Evolutionary conservation across 2,329 filamentous ascomycete genomes (phyloP).

Genomic region (Xylaria sp.): DNA sequence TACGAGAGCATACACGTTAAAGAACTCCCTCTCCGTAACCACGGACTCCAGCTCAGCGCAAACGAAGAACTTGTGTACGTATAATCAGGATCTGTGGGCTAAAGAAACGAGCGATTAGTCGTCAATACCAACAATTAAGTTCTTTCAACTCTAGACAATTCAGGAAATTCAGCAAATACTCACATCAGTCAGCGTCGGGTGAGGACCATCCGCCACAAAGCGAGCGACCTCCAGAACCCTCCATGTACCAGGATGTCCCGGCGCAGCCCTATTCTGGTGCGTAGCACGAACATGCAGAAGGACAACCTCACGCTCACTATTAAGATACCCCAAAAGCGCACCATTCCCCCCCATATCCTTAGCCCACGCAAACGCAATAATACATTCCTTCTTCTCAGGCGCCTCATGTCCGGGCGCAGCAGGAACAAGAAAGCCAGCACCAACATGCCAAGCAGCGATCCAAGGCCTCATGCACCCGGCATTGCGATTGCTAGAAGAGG

Average conservation of each 20-base stretch:
- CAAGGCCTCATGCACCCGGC: constrained; percentile 59
- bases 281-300: constrained; percentile 60
- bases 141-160: not conserved
- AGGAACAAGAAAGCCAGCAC: constrained; percentile 62
- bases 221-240: constrained; percentile 61
- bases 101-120: not conserved
- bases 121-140: no score
- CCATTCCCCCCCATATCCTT: constrained; percentile 54
- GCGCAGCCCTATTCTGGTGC: constrained; percentile 43
- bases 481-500: constrained; percentile 46
- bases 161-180: constrained; percentile 32
- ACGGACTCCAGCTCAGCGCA: constrained; percentile 66
- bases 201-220: constrained; percentile 61
- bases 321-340: constrained; percentile 63
- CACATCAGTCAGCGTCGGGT: constrained; percentile 50
- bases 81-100: constrained; percentile 60
- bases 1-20: constrained; percentile 62
- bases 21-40: constrained; percentile 53
- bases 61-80: constrained; percentile 61
- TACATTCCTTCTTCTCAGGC: constrained; percentile 51
- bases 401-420: constrained; percentile 50
- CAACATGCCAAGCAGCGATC: constrained; percentile 67
- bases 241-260: constrained; percentile 54
- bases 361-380: constrained; percentile 66
- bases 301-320: constrained; percentile 61